Evolutionary conservation across 2,329 filamentous ascomycete genomes (phyloP).

Genomic region (Pseudovirgaria hyperparasitica): DNA sequence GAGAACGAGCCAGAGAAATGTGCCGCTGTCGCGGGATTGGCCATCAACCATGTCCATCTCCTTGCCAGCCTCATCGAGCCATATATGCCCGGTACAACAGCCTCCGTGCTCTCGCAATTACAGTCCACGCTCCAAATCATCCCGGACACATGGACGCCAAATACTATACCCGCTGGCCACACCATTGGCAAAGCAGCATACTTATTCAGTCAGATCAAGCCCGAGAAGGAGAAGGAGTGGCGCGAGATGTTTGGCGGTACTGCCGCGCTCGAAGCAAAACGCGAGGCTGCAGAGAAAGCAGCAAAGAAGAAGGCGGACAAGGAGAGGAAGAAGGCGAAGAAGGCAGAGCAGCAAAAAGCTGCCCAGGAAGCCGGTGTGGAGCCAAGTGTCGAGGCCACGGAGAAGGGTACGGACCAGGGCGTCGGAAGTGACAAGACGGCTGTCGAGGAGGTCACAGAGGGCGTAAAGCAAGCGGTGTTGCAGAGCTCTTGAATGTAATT

Average conservation of each 20-base stretch:
- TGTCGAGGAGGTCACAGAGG: conserved; percentile 31
- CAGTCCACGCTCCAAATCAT: conserved; percentile 45
- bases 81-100: conserved; percentile 52
- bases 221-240: conserved; percentile 75
- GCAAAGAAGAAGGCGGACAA: conserved; percentile 51
- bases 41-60: conserved; percentile 71
- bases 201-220: conserved; percentile 73
- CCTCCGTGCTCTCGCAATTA: conserved; percentile 67
- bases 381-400: conserved; percentile 67
- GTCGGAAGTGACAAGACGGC: conserved; percentile 23
- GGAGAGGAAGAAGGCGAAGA: conserved; percentile 45
- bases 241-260: conserved; percentile 59
- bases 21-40: conserved; percentile 58
- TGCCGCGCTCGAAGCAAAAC: conserved; percentile 53
- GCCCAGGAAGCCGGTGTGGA: conserved; percentile 49
- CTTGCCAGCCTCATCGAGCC: conserved; percentile 67
- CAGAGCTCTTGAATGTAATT: conserved; percentile 21
- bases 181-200: conserved; percentile 68
- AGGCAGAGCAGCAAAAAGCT: conserved; percentile 44
- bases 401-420: conserved; percentile 50
- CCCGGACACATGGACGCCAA: conserved; percentile 33
- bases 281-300: conserved; percentile 51
- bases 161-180: conserved; percentile 48
- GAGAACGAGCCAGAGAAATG: conserved; percentile 46
- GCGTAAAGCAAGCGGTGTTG: conserved; percentile 31